Evolutionary conservation across 108 stramenopile species (phyloP), one percentile per base, ranked within the genome.

Genomic region (Chaetoceros tenuissimus): DNA sequence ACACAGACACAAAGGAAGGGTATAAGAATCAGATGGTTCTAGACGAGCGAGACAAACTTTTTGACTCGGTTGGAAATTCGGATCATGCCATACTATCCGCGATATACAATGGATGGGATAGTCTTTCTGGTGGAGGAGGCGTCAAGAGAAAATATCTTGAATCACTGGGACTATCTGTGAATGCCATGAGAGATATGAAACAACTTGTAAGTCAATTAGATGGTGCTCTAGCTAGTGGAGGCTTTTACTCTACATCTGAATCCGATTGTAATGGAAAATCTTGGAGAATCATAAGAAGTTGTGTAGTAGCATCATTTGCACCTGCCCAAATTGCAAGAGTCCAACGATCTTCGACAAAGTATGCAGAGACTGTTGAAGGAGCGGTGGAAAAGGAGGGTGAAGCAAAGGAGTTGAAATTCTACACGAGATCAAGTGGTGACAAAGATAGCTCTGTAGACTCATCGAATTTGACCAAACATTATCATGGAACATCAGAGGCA

Each of bases 301-400:
- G 77, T 34, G 67, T 84, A 28, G 72, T 87, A 24, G 65, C 85
- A 0, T 68, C 87, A 10, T 56, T 93, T 53, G 71, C 85, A 18
- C 92, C 87, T 20, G 57, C 69, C 19, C 87, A 89, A 51, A 48
- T 89, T 22, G 82, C 85, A 3, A 59, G 80, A 44, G 83, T 93
- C 3, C 75, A 84, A 23, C 71, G 85, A 48, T 79, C 87, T 16
- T 58, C 77, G 18, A 68, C 75, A 0, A 90, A 85, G 46, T 94
- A 94, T 58, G 72, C 77, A 0, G 84, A 89, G 57, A 89, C 92
- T 10, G 79, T 77, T 0, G 87, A 81, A 64, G 92, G 92, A 24
- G 84, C 86, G 3, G 58, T 74, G 19, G 82, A 79, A 49, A 82
- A 78, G 31, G 84, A 81, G 17, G 80, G 80, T 3, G 71, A 76